Conservation (phyloP, 495 filamentous ascomycete genomes). For the Collariella sp. region DNA sequence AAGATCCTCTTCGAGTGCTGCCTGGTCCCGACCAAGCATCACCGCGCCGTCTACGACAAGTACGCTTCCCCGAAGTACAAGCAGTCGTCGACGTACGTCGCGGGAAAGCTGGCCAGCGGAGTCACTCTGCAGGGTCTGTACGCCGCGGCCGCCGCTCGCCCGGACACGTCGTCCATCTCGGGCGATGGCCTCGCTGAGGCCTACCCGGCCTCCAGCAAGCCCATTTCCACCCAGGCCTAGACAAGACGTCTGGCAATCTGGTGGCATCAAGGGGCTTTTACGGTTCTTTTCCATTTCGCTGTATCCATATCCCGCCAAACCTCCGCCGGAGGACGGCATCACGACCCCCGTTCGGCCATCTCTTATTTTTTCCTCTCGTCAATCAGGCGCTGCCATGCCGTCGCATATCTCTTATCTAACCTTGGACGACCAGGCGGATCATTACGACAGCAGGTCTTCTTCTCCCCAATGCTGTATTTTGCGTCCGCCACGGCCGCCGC, state of each 20-base stretch:
- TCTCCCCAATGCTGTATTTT: neutral
- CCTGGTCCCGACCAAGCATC: conserved; percentile 69
- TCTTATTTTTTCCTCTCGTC: neutral
- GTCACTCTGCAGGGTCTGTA: conserved; percentile 31
- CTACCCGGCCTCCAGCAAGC: neutral
- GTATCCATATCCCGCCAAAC: conserved; percentile 1
- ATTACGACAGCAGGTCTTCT: neutral
- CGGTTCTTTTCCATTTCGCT: neutral
- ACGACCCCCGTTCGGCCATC: neutral
- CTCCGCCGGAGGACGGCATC: neutral
- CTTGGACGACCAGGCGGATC: conserved; percentile 1
- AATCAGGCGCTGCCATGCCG: neutral
- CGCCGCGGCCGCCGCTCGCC: neutral
- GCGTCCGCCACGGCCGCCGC: neutral
- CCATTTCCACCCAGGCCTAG: conserved; percentile 30
- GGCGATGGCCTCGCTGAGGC: conserved; percentile 2
- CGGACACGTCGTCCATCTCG: neutral
- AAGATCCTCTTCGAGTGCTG: conserved; percentile 77
- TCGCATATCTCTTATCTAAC: conserved; percentile 1
- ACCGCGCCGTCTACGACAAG: conserved; percentile 81
- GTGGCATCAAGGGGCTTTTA: neutral
- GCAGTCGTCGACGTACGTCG: conserved; percentile 68
- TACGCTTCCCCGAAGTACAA: conserved; percentile 79
- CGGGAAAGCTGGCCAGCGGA: conserved; percentile 57
- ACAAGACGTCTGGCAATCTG: neutral